phyloP scores from a whole-genome alignment of 768 basidiomycete genomes.

The Mycena epipterygia region DNA sequence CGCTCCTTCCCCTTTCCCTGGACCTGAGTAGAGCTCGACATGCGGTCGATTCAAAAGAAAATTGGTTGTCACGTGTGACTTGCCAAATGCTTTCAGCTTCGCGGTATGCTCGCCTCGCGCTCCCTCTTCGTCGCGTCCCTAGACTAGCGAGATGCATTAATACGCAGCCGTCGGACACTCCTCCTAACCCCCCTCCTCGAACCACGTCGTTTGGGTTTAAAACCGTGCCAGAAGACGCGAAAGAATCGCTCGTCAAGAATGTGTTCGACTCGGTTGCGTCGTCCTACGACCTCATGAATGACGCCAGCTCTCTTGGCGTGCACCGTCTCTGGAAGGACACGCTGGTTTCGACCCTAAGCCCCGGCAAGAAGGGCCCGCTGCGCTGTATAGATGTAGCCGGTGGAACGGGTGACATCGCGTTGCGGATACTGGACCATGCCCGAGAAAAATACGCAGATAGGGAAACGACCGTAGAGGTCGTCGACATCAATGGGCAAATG shows the following conservation, averaged over 20 bases:
- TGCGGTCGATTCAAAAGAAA: not conserved
- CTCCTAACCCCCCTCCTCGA: conserved; percentile 24
- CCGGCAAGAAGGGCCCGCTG: conserved; percentile 79
- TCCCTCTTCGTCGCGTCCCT: conserved; percentile 42
- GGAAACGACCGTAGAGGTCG: conserved; percentile 89
- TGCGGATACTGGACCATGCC: conserved; percentile 92
- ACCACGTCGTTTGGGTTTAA: conserved; percentile 95
- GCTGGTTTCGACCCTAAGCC: conserved; percentile 81
- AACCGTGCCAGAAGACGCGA: conserved; percentile 87
- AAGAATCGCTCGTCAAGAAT: conserved; percentile 91
- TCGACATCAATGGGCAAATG: conserved; percentile 98
- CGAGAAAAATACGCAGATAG: conserved; percentile 91
- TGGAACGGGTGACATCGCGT: conserved; percentile 97
- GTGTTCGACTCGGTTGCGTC: conserved; percentile 98
- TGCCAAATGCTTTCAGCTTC: conserved; percentile 30
- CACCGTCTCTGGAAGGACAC: conserved; percentile 98
- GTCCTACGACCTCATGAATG: conserved; percentile 98
- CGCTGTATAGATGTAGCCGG: conserved; percentile 97
- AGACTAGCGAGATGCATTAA: conserved; percentile 33
- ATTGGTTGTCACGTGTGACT: conserved; percentile 6
- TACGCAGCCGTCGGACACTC: conserved; percentile 8
- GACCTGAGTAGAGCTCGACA: conserved; percentile 11
- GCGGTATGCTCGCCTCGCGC: conserved; percentile 27
- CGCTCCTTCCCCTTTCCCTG: conserved; percentile 55
- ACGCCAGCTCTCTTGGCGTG: conserved; percentile 96